A percentile compares a stretch with the other conserved stretches of the same genome.
phyloP scores from a whole-genome alignment of 1,284 basidiomycete species.

The Cerioporus squamosus region DNA sequence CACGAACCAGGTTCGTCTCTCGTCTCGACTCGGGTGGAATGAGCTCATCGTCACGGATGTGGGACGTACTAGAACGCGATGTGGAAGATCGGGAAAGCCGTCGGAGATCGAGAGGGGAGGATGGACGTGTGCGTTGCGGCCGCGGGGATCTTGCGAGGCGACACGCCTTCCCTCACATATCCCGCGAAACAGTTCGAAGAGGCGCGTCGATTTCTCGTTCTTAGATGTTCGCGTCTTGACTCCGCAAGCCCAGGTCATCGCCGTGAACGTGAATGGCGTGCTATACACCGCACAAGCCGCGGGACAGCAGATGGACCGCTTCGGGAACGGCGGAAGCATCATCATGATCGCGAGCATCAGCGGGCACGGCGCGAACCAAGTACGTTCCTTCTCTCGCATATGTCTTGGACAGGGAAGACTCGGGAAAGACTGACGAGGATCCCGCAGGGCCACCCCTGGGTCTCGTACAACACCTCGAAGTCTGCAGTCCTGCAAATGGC shows the following conservation, averaged over 20 bases:
- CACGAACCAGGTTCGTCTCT: slow-evolving; percentile 51
- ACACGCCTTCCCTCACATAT: slow-evolving; percentile 70
- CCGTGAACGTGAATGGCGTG: slow-evolving; percentile 79
- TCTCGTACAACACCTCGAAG: slow-evolving; percentile 82
- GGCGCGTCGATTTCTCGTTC: slow-evolving; percentile 36
- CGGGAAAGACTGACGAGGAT: background rate
- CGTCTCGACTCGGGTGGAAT: background rate
- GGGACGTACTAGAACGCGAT: slow-evolving; percentile 39
- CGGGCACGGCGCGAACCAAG: slow-evolving; percentile 80
- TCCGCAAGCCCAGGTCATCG: slow-evolving; percentile 54
- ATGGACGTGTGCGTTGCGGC: slow-evolving; percentile 79
- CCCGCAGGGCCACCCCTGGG: slow-evolving; percentile 66
- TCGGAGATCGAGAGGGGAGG: slow-evolving; percentile 64
- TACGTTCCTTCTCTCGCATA: slow-evolving; percentile 31
- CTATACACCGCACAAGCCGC: slow-evolving; percentile 81
- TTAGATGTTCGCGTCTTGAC: background rate
- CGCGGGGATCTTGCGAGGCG: slow-evolving; percentile 55
- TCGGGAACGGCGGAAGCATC: slow-evolving; percentile 75
- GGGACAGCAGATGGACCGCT: slow-evolving; percentile 74
- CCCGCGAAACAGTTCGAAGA: slow-evolving; percentile 71
- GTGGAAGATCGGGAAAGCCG: slow-evolving; percentile 57
- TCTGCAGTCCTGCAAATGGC: slow-evolving; percentile 82
- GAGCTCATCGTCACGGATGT: too few species aligned
- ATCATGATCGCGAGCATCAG: slow-evolving; percentile 87
- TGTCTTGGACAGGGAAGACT: background rate